Evolutionary conservation across 108 stramenopile genomes (phyloP).

Genomic region (Cyclotella atomus): DNA sequence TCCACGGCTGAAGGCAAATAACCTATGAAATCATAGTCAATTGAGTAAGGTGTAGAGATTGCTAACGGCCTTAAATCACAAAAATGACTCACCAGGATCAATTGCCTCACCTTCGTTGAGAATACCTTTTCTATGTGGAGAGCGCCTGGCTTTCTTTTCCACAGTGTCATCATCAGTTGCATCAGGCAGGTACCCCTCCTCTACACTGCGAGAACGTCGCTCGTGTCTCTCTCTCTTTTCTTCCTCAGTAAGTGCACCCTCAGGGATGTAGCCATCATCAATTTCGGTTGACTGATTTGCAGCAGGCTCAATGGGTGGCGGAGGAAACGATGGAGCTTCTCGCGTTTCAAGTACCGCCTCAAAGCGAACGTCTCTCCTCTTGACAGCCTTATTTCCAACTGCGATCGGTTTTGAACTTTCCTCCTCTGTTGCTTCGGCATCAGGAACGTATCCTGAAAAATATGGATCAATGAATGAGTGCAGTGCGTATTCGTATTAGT

Average conservation of each 20-base stretch:
- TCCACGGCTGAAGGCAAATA: slow-evolving; percentile 3
- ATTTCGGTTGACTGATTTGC: slow-evolving; percentile 16
- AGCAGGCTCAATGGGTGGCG: slow-evolving; percentile 5
- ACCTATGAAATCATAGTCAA: too few relatives aligned
- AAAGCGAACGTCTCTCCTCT: slow-evolving; percentile 31
- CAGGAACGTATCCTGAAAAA: slow-evolving; percentile 14
- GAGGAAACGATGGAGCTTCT: slow-evolving; percentile 2
- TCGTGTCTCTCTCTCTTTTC: slow-evolving; percentile 18
- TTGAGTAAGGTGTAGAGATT: too few relatives aligned
- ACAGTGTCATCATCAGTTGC: slow-evolving; percentile 5
- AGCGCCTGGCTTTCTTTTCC: neutral
- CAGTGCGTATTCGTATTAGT: too few relatives aligned
- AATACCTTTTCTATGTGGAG: neutral
- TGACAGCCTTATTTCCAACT: neutral
- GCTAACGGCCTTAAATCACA: too few relatives aligned
- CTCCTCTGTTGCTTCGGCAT: slow-evolving; percentile 42
- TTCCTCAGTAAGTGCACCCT: slow-evolving; percentile 46
- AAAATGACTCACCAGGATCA: slow-evolving; percentile 2
- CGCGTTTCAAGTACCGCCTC: slow-evolving; percentile 22
- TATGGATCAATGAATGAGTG: too few relatives aligned
- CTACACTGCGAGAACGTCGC: slow-evolving; percentile 2
- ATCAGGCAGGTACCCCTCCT: slow-evolving; percentile 29
- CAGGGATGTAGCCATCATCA: slow-evolving; percentile 40
- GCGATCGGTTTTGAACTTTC: slow-evolving; percentile 6
- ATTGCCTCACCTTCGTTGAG: neutral